Evolutionary conservation across 768 basidiomycete genomes (phyloP).

Genomic region (Hygrophorus pudorinus): DNA sequence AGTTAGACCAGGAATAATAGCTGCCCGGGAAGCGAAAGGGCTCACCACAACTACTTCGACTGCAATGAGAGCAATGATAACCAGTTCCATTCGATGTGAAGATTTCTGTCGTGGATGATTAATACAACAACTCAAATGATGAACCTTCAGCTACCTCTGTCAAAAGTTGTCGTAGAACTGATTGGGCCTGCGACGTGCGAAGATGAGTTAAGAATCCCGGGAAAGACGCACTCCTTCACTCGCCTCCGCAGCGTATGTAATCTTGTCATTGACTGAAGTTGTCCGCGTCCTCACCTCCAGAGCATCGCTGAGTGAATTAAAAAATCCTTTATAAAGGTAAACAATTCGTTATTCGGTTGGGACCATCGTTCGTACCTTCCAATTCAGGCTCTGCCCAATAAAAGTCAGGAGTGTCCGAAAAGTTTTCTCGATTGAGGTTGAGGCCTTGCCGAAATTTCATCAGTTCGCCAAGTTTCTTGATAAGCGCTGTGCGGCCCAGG

Average conservation of each 20-base stretch:
- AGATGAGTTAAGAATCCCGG: not conserved
- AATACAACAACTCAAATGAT: slow-evolving; percentile 5
- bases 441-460: slow-evolving; percentile 89
- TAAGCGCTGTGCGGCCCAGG: slow-evolving; percentile 69
- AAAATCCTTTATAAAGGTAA: slow-evolving; percentile 44
- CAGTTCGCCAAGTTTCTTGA: slow-evolving; percentile 86
- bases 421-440: slow-evolving; percentile 84
- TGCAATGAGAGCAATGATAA: slow-evolving; percentile 90
- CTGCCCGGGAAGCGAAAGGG: slow-evolving; percentile 6
- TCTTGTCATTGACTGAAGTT: slow-evolving; percentile 81
- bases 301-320: slow-evolving; percentile 76
- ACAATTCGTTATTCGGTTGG: not conserved
- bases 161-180: slow-evolving; percentile 77
- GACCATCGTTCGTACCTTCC: slow-evolving; percentile 43
- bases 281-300: slow-evolving; percentile 82
- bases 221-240: slow-evolving; percentile 1
- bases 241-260: slow-evolving; percentile 80
- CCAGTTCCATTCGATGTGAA: slow-evolving; percentile 86
- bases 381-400: slow-evolving; percentile 93
- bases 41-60: slow-evolving; percentile 89
- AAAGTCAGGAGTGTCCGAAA: slow-evolving; percentile 82
- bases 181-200: slow-evolving; percentile 50
- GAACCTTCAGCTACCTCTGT: slow-evolving; percentile 50
- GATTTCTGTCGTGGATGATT: slow-evolving; percentile 50
- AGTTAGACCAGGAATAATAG: not conserved